Evolutionary conservation across 2,329 filamentous ascomycete species (phyloP), one percentile per base, ranked within the genome.

Genomic region (Sporothrix luriei): DNA sequence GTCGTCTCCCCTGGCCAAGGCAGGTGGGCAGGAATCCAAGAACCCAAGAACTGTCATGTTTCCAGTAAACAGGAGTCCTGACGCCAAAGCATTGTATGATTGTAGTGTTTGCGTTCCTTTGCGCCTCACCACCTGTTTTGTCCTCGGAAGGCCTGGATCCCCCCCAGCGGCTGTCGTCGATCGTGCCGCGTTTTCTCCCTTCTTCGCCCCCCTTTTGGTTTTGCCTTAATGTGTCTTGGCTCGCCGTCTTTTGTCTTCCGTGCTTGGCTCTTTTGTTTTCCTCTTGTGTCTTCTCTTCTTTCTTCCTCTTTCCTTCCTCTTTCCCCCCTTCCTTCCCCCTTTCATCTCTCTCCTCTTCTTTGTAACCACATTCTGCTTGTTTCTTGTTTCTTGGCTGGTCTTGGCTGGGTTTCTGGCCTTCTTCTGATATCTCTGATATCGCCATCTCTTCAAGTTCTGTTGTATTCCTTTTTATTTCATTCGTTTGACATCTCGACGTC

Each of bases 321-420:
- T 48, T 9, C 33, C 33, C 66, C 13, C 21, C 51, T 48, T 51
- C 14, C 13, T 33, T 4, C 9, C 38, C 38, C 7, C 55, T 33
- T 52, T 52, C n/a, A 2, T 59, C 49, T 52, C 55, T 43, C 55
- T 69, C 24, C 29, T 29, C 48, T n/a, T 24, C 14, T 1, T 69
- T 16, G 5, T 21, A 49, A 26, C 40, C 9, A 11, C 43, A 29
- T 26, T 16, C 43, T 68, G 33, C 29, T 40, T 57, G 9, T 59
- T 55, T 62, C 24, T 26, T 40, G 21, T 38, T 54, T 40, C 46
- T 66, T 61, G 21, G 13, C 43, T 43, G 14, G 24, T 29, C 54
- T 61, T 61, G 57, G 65, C 68, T 52, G 43, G 10, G 38, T 61
- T 52, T 48, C 38, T 24, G 29, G 4, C 57, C 48, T 59, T 65